Percentiles rank a stretch among this genome's conserved stretches.
Evolutionary conservation across 371 early-diverging fungal species (phyloP).

Genomic region (Apophysomyces sp.): DNA sequence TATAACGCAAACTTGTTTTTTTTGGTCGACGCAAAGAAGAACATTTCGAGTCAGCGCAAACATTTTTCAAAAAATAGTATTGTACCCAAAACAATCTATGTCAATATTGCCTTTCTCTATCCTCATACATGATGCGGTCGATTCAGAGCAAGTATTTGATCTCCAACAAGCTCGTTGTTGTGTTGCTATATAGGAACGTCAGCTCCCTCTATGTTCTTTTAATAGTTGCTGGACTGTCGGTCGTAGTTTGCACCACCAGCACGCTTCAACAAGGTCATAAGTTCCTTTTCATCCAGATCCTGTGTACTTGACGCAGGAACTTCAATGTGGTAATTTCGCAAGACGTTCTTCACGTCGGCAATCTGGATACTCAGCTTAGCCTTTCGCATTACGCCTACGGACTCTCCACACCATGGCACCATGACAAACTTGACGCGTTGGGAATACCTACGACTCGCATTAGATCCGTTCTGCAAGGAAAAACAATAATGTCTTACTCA

Average conservation of each 20-base stretch:
- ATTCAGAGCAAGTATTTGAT: background rate
- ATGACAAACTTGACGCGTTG: slow-evolving; percentile 73
- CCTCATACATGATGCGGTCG: background rate
- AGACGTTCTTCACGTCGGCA: slow-evolving; percentile 72
- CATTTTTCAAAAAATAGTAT: too few species aligned
- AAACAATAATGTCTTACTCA: slow-evolving; percentile 62
- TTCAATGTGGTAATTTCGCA: slow-evolving; percentile 75
- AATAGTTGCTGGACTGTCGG: slow-evolving; percentile 55
- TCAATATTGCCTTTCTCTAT: background rate
- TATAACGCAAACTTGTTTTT: too few species aligned
- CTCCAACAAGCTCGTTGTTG: background rate
- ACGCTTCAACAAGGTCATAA: slow-evolving; percentile 56
- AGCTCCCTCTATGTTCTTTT: slow-evolving; percentile 7
- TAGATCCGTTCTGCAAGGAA: background rate
- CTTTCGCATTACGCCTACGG: slow-evolving; percentile 84
- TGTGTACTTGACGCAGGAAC: slow-evolving; percentile 57
- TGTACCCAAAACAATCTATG: background rate
- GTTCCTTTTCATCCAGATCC: slow-evolving; percentile 54
- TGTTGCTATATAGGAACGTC: background rate
- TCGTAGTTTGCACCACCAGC: slow-evolving; percentile 76
- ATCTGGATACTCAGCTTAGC: slow-evolving; percentile 83
- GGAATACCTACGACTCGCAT: slow-evolving; percentile 28
- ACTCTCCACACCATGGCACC: slow-evolving; percentile 78
- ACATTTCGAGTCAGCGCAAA: too few species aligned
- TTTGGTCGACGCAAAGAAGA: too few species aligned